Percentiles rank a stretch among this genome's conserved stretches.
phyloP scores from a whole-genome alignment of 202 grass and related monocot genomes.

The Panicum hallii region DNA sequence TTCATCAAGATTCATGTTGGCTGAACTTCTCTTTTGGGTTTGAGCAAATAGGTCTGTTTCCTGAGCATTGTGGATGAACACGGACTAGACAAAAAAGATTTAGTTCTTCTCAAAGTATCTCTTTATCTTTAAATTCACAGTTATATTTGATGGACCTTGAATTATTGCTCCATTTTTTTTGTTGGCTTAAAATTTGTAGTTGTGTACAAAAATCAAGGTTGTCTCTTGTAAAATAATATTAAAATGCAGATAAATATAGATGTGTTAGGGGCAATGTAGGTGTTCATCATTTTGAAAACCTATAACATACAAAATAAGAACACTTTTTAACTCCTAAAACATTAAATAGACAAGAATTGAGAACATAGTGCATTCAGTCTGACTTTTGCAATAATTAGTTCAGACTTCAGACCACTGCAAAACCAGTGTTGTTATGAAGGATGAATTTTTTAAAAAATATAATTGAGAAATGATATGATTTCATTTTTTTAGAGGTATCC shows the following conservation, averaged over 20 bases:
- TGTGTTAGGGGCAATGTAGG: not conserved
- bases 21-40: conserved; percentile 68
- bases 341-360: not conserved
- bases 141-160: conserved; percentile 31
- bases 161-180: not conserved
- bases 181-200: not conserved
- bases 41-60: conserved; percentile 78
- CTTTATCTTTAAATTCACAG: conserved; percentile 17
- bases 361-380: not conserved
- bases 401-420: not conserved
- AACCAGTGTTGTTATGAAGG: not conserved
- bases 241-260: conserved; percentile 12
- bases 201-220: conserved; percentile 1
- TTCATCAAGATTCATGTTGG: conserved; percentile 90
- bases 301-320: not conserved
- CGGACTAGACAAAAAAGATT: conserved; percentile 20
- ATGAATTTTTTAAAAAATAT: not conserved
- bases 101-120: not conserved
- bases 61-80: conserved; percentile 34
- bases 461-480: conserved; percentile 34
- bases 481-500: not conserved
- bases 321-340: not conserved
- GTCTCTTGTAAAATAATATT: not conserved
- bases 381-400: conserved; percentile 27
- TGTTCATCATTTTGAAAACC: not conserved